Percentiles rank a stretch among this genome's conserved stretches.
These are phyloP conservation scores for Jatropha curcas DNA, from an alignment of 345 rosid genomes.

Conservation along the genomic window DNA sequence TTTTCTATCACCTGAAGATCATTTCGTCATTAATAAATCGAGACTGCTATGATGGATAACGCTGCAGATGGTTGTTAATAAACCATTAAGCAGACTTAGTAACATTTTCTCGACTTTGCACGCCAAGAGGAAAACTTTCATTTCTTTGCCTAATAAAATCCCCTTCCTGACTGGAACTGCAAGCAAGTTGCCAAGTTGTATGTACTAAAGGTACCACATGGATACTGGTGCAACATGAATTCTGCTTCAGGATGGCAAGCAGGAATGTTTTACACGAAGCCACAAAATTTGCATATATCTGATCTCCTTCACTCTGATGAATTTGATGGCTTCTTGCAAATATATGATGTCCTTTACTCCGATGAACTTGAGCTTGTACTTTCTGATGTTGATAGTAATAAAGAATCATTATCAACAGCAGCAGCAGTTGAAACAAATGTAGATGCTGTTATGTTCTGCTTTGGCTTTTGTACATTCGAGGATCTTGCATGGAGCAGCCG, in stretches of 20 bases:
- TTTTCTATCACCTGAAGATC: background rate
- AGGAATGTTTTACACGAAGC: background rate
- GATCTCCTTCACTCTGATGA: conserved; percentile 36
- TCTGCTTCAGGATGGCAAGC: background rate
- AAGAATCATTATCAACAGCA: conserved; percentile 6
- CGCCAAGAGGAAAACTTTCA: no score
- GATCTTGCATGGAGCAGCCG: conserved; percentile 20
- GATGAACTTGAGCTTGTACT: conserved; percentile 43
- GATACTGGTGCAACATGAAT: conserved; percentile 6
- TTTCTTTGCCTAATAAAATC: background rate
- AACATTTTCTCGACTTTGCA: no score
- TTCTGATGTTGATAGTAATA: conserved; percentile 12
- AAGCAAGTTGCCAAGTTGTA: background rate
- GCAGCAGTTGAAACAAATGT: background rate
- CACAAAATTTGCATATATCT: background rate
- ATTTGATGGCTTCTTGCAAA: conserved; percentile 23
- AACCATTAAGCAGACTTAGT: background rate
- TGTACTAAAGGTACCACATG: background rate
- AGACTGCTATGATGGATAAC: background rate
- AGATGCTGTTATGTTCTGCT: conserved; percentile 21
- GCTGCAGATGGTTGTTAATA: background rate
- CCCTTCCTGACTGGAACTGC: background rate
- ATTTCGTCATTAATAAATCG: background rate
- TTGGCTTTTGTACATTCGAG: conserved; percentile 11
- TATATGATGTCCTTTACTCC: conserved; percentile 22